Conservation (phyloP, 768 basidiomycete genomes). For the Termitomyces heimii region DNA sequence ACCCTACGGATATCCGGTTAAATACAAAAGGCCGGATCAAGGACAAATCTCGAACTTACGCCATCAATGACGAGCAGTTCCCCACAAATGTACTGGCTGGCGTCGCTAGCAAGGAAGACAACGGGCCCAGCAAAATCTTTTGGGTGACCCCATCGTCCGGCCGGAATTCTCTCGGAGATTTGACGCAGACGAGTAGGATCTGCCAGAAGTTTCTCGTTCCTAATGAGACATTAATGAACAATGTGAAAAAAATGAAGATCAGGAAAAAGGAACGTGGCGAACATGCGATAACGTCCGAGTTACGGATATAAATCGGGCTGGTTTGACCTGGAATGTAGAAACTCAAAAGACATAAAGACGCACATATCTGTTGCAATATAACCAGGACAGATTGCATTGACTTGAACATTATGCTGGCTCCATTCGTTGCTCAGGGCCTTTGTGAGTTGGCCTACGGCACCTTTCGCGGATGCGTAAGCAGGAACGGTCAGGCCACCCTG, state of each 20-base stretch:
- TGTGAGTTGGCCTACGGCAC: slow-evolving; percentile 78
- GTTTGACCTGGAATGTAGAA: not conserved
- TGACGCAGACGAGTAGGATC: slow-evolving; percentile 64
- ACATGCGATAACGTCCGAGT: not conserved
- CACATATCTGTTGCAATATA: slow-evolving; percentile 90
- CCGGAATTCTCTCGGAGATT: slow-evolving; percentile 71
- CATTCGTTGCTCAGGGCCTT: slow-evolving; percentile 94
- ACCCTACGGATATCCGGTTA: slow-evolving; percentile 31
- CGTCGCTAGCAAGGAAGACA: slow-evolving; percentile 64
- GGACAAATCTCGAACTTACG: slow-evolving; percentile 27
- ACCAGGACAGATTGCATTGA: slow-evolving; percentile 84
- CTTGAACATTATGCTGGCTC: slow-evolving; percentile 82
- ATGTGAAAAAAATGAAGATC: not conserved
- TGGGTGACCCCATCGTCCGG: slow-evolving; percentile 65
- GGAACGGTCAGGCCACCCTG: slow-evolving; percentile 73
- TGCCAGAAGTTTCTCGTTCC: slow-evolving; percentile 43
- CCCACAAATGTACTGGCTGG: slow-evolving; percentile 68
- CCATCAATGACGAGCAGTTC: slow-evolving; percentile 70
- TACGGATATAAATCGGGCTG: not conserved
- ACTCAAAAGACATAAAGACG: slow-evolving; percentile 14
- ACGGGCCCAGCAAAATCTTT: slow-evolving; percentile 70
- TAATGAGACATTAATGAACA: slow-evolving; percentile 12
- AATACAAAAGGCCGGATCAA: slow-evolving; percentile 12
- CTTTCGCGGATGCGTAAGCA: slow-evolving; percentile 90
- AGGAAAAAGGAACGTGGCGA: not conserved